Conservation (phyloP, 805 yeast genomes). For the Candida ipomoeae region DNA sequence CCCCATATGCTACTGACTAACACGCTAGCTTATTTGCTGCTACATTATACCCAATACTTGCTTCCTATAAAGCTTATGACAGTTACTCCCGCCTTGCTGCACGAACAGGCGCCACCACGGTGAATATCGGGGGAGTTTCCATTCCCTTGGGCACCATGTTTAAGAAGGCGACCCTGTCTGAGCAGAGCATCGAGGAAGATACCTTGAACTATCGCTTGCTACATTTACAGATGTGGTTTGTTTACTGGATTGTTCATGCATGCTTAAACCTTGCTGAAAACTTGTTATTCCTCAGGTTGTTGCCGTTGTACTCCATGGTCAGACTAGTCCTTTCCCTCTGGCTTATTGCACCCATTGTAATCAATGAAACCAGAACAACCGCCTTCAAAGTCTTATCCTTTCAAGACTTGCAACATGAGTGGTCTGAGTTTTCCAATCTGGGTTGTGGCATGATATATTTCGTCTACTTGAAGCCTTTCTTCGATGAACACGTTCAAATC, state of each 20-base stretch:
- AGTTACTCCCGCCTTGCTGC: constrained; percentile 31
- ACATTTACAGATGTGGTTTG: constrained; percentile 38
- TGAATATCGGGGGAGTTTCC: constrained; percentile 36
- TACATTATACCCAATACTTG: constrained; percentile 54
- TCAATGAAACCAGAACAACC: constrained; percentile 32
- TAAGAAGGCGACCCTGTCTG: constrained; percentile 23
- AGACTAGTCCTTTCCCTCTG: constrained; percentile 55
- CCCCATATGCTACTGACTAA: constrained; percentile 5
- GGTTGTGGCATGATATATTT: constrained; percentile 35
- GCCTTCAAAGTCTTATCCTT: constrained; percentile 11
- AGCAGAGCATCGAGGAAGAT: constrained; percentile 15
- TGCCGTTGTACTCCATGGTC: constrained; percentile 26
- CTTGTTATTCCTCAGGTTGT: constrained; percentile 39
- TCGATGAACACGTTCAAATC: constrained; percentile 22
- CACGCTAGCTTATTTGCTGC: constrained; percentile 27
- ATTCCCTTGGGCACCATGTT: constrained; percentile 37
- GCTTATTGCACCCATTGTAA: constrained; percentile 47
- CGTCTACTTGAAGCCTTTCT: constrained; percentile 24
- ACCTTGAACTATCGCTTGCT: constrained; percentile 23
- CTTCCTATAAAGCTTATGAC: constrained; percentile 56
- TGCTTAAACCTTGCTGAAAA: constrained; percentile 37
- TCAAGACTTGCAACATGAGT: constrained; percentile 20
- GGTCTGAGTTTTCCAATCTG: constrained; percentile 24
- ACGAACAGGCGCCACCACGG: constrained; percentile 24
- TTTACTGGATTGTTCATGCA: constrained; percentile 64